phyloP scores from a whole-genome alignment of 345 rosid genomes.

The Pseudoturritis turrita region DNA sequence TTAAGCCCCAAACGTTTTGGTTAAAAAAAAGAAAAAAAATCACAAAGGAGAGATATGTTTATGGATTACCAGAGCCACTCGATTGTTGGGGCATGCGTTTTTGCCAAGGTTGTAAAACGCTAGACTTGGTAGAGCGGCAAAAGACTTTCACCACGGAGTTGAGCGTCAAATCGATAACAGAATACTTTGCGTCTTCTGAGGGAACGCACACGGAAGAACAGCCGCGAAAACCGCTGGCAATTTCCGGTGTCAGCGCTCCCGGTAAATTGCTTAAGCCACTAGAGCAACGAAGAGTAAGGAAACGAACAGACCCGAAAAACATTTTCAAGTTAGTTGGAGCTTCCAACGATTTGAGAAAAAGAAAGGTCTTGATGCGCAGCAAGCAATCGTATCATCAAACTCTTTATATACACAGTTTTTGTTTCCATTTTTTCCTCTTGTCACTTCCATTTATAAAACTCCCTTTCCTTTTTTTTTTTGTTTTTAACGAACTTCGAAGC shows the following conservation, averaged over 20 bases:
- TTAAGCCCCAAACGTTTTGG: too few species aligned
- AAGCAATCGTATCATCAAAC: too few species aligned
- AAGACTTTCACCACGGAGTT: conserved; percentile 73
- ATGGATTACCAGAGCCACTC: conserved; percentile 58
- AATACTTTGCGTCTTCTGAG: neutral
- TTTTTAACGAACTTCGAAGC: too few species aligned
- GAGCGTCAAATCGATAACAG: conserved; percentile 45
- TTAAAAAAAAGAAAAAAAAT: neutral
- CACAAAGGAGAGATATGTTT: neutral
- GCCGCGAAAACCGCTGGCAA: neutral
- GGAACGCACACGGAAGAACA: neutral
- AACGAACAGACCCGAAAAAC: neutral
- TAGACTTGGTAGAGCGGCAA: conserved; percentile 52
- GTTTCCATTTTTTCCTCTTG: too few species aligned
- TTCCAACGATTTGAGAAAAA: too few species aligned
- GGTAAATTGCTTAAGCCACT: neutral
- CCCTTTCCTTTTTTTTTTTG: too few species aligned
- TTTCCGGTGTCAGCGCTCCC: neutral
- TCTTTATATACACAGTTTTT: too few species aligned
- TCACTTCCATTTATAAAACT: too few species aligned
- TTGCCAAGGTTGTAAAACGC: conserved; percentile 69
- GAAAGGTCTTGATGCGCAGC: too few species aligned
- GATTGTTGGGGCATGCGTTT: conserved; percentile 53
- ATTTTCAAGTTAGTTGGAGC: neutral
- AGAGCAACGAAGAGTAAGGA: neutral